Percentiles rank a stretch among this genome's conserved stretches.
Conservation (phyloP, 2,329 filamentous ascomycete genomes). For the Colletotrichum tropicicola region DNA sequence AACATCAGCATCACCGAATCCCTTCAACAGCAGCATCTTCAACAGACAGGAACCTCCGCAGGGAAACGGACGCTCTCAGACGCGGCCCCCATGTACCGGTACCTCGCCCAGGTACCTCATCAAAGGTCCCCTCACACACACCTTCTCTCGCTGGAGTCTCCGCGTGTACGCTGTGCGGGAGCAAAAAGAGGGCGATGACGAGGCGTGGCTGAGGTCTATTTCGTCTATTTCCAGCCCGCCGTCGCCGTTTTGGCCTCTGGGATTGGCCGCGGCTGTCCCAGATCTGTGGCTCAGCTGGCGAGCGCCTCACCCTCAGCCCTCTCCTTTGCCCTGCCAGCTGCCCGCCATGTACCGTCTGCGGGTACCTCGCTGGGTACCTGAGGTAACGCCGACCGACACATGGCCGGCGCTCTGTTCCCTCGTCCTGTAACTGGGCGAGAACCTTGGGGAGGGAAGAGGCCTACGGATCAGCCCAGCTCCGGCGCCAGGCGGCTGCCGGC, state of each 20-base stretch:
- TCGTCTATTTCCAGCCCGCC: constrained; percentile 22
- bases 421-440: constrained; percentile 25
- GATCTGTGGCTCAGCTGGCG: constrained; percentile 26
- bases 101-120: constrained; percentile 6
- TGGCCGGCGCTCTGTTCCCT: constrained; percentile 21
- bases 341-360: too few species aligned
- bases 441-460: constrained; percentile 27
- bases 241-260: not conserved
- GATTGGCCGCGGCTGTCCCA: constrained; percentile 11
- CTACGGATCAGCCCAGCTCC: constrained; percentile 22
- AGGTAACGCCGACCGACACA: not conserved
- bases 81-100: constrained; percentile 11
- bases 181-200: constrained; percentile 45
- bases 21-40: too few species aligned
- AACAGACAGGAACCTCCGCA: too few species aligned
- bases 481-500: constrained; percentile 19
- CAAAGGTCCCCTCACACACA: constrained; percentile 11
- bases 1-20: too few species aligned
- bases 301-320: constrained; percentile 10
- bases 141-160: constrained; percentile 4
- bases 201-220: constrained; percentile 41
- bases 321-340: too few species aligned
- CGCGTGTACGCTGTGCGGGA: not conserved
- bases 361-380: not conserved
- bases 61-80: not conserved